Percentiles rank a stretch among this genome's conserved stretches.
These are phyloP conservation scores for Lentithecium fluviatile DNA, from an alignment of 495 filamentous ascomycete genomes.

Conservation along the genomic window DNA sequence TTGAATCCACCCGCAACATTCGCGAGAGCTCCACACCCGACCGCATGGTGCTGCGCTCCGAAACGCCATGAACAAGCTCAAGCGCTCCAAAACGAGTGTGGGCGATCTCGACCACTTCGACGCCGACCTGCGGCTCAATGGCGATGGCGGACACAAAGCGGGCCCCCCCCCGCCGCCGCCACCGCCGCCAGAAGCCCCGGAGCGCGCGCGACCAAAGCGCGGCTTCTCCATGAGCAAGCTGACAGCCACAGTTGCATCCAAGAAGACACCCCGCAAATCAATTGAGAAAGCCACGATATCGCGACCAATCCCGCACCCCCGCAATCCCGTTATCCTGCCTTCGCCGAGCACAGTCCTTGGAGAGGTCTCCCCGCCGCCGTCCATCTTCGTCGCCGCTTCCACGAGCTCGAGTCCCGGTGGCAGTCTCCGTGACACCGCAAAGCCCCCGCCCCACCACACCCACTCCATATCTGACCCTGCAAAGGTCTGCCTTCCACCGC, in stretches of 20 bases:
- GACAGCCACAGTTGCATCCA: slow-evolving; percentile 8
- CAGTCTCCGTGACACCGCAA: neutral
- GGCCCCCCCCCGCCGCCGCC: no score
- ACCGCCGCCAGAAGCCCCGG: no score
- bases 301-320: neutral
- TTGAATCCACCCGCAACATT: neutral
- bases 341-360: neutral
- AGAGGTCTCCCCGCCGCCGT: neutral
- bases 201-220: slow-evolving; percentile 4
- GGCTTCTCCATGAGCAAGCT: slow-evolving; percentile 14
- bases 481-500: neutral
- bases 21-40: neutral
- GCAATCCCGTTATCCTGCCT: neutral
- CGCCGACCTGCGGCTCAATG: no score
- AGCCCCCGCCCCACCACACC: neutral
- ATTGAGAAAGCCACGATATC: slow-evolving; percentile 13
- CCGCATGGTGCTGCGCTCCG: neutral
- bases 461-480: slow-evolving; percentile 3
- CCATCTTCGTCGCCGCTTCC: neutral
- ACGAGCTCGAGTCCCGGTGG: neutral
- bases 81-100: slow-evolving; percentile 2
- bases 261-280: neutral
- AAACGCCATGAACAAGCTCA: neutral
- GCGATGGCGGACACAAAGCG: no score
- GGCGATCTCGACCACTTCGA: neutral